phyloP scores from a whole-genome alignment of 2,329 filamentous ascomycete genomes.

The Aspergillus fumigatus region DNA sequence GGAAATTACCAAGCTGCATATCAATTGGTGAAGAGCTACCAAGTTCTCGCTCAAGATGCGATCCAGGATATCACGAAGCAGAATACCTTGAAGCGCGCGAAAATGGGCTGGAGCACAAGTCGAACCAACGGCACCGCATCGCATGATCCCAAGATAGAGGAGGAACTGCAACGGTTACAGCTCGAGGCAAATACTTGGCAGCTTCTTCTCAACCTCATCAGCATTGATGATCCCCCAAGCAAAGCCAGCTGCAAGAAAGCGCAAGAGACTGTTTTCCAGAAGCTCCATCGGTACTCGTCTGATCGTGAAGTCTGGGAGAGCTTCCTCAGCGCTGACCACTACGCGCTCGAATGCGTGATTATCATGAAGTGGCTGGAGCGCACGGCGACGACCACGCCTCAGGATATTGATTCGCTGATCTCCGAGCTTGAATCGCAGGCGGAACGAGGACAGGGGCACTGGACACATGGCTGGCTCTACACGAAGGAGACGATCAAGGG shows the following conservation, averaged over 20 bases:
- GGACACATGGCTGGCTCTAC: constrained; percentile 87
- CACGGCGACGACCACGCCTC: constrained; percentile 62
- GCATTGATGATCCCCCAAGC: constrained; percentile 58
- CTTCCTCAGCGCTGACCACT: constrained; percentile 68
- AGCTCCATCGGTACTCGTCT: constrained; percentile 53
- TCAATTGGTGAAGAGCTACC: constrained; percentile 62
- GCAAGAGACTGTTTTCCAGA: constrained; percentile 38
- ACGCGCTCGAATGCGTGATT: constrained; percentile 71
- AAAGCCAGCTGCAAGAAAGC: constrained; percentile 33
- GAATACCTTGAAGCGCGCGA: constrained; percentile 37
- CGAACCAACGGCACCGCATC: constrained; percentile 14
- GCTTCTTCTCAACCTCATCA: constrained; percentile 69
- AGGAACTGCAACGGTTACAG: constrained; percentile 59
- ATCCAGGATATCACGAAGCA: constrained; percentile 41
- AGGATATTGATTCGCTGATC: constrained; percentile 71
- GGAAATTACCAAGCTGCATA: constrained; percentile 61
- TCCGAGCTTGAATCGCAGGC: constrained; percentile 70
- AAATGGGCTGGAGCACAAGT: constrained; percentile 25
- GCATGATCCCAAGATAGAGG: constrained; percentile 23
- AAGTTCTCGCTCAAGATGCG: constrained; percentile 50
- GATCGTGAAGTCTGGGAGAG: constrained; percentile 64
- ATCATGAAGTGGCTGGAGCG: constrained; percentile 83
- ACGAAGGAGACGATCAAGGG: constrained; percentile 87
- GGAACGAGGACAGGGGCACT: constrained; percentile 69
- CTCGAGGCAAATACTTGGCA: constrained; percentile 90